These are phyloP conservation scores for Delphinella strobiligena DNA, from an alignment of 2,329 filamentous ascomycete species.

Conservation along the genomic window DNA sequence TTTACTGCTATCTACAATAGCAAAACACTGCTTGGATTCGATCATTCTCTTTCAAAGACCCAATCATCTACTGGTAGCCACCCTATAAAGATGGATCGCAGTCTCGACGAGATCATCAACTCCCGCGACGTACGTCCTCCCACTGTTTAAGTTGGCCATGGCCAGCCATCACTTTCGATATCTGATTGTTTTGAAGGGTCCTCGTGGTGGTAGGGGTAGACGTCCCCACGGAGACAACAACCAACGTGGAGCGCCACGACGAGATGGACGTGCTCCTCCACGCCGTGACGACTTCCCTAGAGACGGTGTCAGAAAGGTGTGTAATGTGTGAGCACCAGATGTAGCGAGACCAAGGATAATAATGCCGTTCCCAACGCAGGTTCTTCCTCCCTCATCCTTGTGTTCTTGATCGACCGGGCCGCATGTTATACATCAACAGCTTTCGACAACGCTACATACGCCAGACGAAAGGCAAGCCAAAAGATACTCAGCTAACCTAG, in stretches of 20 bases:
- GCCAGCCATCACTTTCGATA: no score
- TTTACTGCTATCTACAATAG: no score
- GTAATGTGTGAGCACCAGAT: neutral
- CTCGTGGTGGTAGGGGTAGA: constrained; percentile 13
- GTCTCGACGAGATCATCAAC: constrained; percentile 51
- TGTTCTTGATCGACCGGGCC: constrained; percentile 12
- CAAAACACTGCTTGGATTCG: no score
- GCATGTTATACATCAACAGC: constrained; percentile 13
- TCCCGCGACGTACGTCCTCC: constrained; percentile 42
- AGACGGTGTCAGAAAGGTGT: constrained; percentile 85
- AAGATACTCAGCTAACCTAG: constrained; percentile 24
- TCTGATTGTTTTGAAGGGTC: neutral
- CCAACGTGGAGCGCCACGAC: constrained; percentile 12
- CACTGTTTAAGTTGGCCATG: neutral
- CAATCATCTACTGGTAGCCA: neutral
- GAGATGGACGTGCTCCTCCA: constrained; percentile 63
- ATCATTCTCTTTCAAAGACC: no score
- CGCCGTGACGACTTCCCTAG: constrained; percentile 49
- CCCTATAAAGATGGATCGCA: constrained; percentile 44
- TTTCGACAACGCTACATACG: constrained; percentile 2
- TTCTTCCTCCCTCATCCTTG: constrained; percentile 15
- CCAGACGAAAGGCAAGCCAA: neutral
- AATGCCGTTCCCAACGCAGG: constrained; percentile 8
- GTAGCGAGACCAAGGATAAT: constrained; percentile 2
- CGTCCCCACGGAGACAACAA: constrained; percentile 12